Conservation (phyloP, 2,329 filamentous ascomycete genomes). For the Fusarium sp. region DNA sequence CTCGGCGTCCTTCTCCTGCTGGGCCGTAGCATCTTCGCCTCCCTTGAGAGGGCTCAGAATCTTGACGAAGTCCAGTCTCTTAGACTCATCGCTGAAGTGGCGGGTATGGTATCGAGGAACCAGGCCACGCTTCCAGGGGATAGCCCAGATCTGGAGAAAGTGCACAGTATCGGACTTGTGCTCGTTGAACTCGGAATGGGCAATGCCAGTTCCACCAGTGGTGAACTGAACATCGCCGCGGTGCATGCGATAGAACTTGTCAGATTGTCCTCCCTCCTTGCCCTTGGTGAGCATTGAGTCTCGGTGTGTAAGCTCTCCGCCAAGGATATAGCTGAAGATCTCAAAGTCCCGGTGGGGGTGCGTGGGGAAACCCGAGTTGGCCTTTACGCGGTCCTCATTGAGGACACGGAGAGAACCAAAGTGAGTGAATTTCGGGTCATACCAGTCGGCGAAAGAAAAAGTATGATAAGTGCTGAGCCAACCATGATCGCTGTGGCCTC, state of each 20-base stretch:
- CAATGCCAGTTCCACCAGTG: conserved; percentile 84
- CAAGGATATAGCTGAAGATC: conserved; percentile 91
- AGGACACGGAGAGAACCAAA: conserved; percentile 87
- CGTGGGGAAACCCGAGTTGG: conserved; percentile 83
- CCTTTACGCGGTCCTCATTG: conserved; percentile 87
- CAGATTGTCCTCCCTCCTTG: conserved; percentile 69
- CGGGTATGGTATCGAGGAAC: conserved; percentile 83
- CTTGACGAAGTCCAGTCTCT: conserved; percentile 78
- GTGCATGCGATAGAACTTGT: conserved; percentile 79
- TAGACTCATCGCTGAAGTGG: conserved; percentile 79
- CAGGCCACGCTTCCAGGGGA: conserved; percentile 81
- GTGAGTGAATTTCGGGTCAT: conserved; percentile 75
- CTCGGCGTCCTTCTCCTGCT: conserved; percentile 75
- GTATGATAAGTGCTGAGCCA: conserved; percentile 92
- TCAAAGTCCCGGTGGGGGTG: conserved; percentile 90
- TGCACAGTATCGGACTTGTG: conserved; percentile 79
- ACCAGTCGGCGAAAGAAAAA: conserved; percentile 84
- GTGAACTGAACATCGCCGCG: conserved; percentile 92
- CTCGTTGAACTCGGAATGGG: conserved; percentile 88
- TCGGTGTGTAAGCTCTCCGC: conserved; percentile 87
- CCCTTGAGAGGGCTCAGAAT: conserved; percentile 83
- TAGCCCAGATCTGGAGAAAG: conserved; percentile 91
- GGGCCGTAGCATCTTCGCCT: conserved; percentile 72
- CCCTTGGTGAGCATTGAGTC: conserved; percentile 86
- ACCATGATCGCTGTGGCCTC: conserved; percentile 85